Conservation (phyloP, 306 rosid species). For the Spatholobus suberectus region DNA sequence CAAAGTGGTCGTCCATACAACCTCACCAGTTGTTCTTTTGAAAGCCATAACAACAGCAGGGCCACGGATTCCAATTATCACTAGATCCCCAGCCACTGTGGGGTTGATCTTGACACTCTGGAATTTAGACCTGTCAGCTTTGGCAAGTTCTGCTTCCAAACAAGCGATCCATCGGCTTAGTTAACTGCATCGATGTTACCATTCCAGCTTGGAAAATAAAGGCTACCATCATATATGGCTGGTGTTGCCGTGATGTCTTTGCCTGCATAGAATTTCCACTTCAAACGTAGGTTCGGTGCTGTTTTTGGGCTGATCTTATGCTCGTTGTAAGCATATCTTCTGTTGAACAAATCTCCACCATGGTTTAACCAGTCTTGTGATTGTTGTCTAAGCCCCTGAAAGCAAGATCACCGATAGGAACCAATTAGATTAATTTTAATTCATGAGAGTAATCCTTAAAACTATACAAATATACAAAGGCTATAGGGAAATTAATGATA, state of each 20-base stretch:
- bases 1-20: slow-evolving; percentile 59
- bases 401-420: neutral
- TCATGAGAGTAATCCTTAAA: neutral
- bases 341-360: slow-evolving; percentile 66
- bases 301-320: slow-evolving; percentile 55
- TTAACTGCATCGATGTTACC: slow-evolving; percentile 65
- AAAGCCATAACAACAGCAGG: slow-evolving; percentile 63
- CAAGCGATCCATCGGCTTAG: slow-evolving; percentile 38
- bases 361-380: slow-evolving; percentile 63
- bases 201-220: slow-evolving; percentile 79
- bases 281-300: slow-evolving; percentile 46
- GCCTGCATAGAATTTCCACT: slow-evolving; percentile 66
- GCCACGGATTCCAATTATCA: slow-evolving; percentile 52
- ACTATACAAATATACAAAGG: neutral
- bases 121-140: slow-evolving; percentile 57
- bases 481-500: neutral
- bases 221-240: slow-evolving; percentile 47
- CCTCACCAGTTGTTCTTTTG: slow-evolving; percentile 49
- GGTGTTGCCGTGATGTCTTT: slow-evolving; percentile 67
- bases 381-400: slow-evolving; percentile 14
- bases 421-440: neutral
- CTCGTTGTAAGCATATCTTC: slow-evolving; percentile 65
- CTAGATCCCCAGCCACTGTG: slow-evolving; percentile 41
- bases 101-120: slow-evolving; percentile 63
- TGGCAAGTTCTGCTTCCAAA: slow-evolving; percentile 46